Percentiles rank a stretch among this genome's conserved stretches.
Conservation (phyloP, 495 filamentous ascomycete species). For the Podospora conica region DNA sequence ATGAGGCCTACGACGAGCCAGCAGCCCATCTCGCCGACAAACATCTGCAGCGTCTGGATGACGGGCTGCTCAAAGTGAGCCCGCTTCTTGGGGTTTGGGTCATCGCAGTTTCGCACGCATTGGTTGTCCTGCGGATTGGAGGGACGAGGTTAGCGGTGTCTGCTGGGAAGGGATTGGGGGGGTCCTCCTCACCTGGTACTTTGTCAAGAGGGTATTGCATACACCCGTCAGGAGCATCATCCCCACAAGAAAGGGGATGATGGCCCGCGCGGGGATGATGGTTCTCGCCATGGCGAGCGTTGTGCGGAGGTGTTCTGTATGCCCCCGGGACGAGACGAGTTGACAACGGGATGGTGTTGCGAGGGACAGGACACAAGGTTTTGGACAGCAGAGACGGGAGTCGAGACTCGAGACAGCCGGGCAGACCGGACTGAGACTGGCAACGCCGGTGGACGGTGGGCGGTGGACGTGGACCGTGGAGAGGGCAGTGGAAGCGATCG, state of each 20-base stretch:
- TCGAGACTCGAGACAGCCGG: not conserved
- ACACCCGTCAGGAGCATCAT: slow-evolving; percentile 91
- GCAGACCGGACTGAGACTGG: not conserved
- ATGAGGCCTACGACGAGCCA: slow-evolving; percentile 76
- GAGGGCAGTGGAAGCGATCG: not conserved
- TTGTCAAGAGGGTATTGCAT: slow-evolving; percentile 94
- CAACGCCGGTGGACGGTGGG: not conserved
- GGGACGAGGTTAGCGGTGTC: not conserved
- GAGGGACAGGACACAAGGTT: not conserved
- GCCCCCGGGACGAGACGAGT: not conserved
- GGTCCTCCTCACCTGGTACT: slow-evolving; percentile 66
- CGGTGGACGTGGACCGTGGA: no score
- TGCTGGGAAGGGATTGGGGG: not conserved
- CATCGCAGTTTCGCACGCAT: slow-evolving; percentile 86
- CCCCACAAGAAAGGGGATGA: slow-evolving; percentile 75
- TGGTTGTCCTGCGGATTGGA: slow-evolving; percentile 70
- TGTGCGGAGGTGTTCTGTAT: slow-evolving; percentile 1
- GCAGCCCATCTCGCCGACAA: slow-evolving; percentile 85
- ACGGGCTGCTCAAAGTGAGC: slow-evolving; percentile 86
- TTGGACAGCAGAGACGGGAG: no score
- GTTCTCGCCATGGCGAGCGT: slow-evolving; percentile 30
- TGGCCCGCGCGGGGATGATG: slow-evolving; percentile 42
- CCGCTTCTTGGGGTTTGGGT: slow-evolving; percentile 60
- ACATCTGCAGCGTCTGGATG: slow-evolving; percentile 93
- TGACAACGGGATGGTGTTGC: not conserved